Evolutionary conservation across 2,329 filamentous ascomycete species (phyloP), one percentile per base, ranked within the genome.

Genomic region (Seiridium unicorne): DNA sequence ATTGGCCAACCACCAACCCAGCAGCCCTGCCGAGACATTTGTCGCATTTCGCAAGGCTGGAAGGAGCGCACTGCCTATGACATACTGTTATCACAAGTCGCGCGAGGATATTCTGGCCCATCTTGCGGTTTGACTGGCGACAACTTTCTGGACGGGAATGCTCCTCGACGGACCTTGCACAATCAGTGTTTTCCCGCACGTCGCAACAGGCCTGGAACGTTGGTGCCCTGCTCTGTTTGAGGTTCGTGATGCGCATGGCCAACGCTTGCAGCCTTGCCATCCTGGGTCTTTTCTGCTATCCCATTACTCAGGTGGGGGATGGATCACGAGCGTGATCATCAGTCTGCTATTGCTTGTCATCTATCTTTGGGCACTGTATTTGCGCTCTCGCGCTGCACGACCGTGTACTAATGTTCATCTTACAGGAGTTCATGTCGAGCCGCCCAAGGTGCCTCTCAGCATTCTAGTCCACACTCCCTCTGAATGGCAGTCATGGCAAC

Each of bases 401-500:
- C 18, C 18, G 18, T 26, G 18, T 26, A 26, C 18, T 26, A 26
- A 26, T 26, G 18, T 26, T 26, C 18, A 26, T 26, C 2, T 26
- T 26, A 26, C 18, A 26, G 18, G 18, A 18, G 35, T 61, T 46
- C 44, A 61, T 61, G 60, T 53, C 51, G 44, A 54, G 57, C 32
- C 38, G 7, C 36, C 32, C 11, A 36, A 4, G 32, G 34, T 44
- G 35, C 13, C 38, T 34, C 35, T 49, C 55, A 26, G 40, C 44
- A 36, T 8, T 48, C n/a, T 46, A 31, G 13, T 18, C 36, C 10
- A 35, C 31, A 5, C 34, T 26, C 32, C 53, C n/a, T 32, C 44
- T 56, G 64, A 62, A 68, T 67, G 65, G 68, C 68, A 66, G 68
- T 67, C 59, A 74, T 74, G 72, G 69, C 72, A 55, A 71, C 70